These are phyloP conservation scores for Colletotrichum tofieldiae DNA, from an alignment of 2,329 filamentous ascomycete genomes.

Conservation along the genomic window DNA sequence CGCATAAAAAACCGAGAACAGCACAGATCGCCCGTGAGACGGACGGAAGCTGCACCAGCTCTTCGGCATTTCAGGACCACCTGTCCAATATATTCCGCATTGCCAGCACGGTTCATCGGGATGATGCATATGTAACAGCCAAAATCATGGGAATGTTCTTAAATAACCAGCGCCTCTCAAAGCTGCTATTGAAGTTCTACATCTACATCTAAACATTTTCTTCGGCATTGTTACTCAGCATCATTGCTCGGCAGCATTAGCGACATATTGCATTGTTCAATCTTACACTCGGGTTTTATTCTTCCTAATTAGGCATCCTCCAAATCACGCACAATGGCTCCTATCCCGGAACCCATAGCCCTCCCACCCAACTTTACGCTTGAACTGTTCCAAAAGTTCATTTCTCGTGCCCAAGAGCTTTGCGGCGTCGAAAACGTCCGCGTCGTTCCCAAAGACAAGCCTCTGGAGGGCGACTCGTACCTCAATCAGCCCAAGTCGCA, in stretches of 20 bases:
- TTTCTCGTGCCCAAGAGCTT: conserved; percentile 42
- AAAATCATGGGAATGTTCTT: neutral
- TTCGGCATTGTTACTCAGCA: neutral
- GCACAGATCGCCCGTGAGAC: too few relatives aligned
- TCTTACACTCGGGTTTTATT: neutral
- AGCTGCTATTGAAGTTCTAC: neutral
- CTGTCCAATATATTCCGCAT: neutral
- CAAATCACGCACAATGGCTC: conserved; percentile 15
- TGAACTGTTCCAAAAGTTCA: conserved; percentile 46
- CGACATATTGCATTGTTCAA: neutral
- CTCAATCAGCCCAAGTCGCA: conserved; percentile 49
- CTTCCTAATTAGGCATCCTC: neutral
- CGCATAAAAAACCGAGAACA: neutral
- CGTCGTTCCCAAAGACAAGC: conserved; percentile 35
- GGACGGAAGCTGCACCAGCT: neutral
- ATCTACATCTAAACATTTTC: neutral
- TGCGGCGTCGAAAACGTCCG: conserved; percentile 48
- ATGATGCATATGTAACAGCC: neutral
- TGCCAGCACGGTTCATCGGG: neutral
- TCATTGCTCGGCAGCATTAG: neutral
- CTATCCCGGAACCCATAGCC: conserved; percentile 23
- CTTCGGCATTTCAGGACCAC: neutral
- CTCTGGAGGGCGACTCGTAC: conserved; percentile 43
- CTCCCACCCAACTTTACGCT: conserved; percentile 39
- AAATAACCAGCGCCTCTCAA: neutral